Evolutionary conservation across 2,329 filamentous ascomycete species (phyloP).

Genomic region (Hypomyces rosellus): DNA sequence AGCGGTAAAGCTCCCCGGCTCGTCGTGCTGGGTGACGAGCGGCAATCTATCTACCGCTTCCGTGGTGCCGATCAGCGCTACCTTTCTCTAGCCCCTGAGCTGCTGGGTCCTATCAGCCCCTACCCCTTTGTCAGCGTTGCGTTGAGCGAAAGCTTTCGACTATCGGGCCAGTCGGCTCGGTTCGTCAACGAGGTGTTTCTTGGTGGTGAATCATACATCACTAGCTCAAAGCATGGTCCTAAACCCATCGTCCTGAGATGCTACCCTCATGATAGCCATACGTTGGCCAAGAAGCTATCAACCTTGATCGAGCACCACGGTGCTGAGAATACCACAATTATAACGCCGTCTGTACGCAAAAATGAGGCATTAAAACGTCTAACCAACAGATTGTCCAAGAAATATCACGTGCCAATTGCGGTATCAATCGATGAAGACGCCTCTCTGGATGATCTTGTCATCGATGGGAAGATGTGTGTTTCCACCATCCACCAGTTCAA

Average conservation of each 20-base stretch:
- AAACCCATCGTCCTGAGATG: constrained; percentile 21
- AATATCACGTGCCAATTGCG: background rate
- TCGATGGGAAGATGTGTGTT: constrained; percentile 22
- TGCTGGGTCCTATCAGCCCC: background rate
- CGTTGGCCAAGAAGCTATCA: constrained; percentile 10
- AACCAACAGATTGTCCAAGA: background rate
- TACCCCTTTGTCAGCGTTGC: background rate
- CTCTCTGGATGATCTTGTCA: constrained; percentile 19
- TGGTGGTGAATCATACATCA: constrained; percentile 20
- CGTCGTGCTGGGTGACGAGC: constrained; percentile 25
- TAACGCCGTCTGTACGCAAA: background rate
- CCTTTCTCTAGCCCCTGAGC: constrained; percentile 18
- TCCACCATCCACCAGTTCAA: constrained; percentile 29
- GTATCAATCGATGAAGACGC: background rate
- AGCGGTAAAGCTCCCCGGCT: constrained; percentile 16
- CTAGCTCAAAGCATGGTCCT: constrained; percentile 22
- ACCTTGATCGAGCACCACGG: constrained; percentile 3
- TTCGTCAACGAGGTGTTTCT: constrained; percentile 25
- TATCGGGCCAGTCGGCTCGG: constrained; percentile 17
- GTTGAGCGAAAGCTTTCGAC: constrained; percentile 19
- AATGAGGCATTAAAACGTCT: background rate
- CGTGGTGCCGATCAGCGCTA: constrained; percentile 23
- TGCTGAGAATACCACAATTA: constrained; percentile 2
- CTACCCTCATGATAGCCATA: constrained; percentile 1
- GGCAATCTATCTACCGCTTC: constrained; percentile 24